phyloP scores from a whole-genome alignment of 2,329 filamentous ascomycete species.

The Beauveria australis region DNA sequence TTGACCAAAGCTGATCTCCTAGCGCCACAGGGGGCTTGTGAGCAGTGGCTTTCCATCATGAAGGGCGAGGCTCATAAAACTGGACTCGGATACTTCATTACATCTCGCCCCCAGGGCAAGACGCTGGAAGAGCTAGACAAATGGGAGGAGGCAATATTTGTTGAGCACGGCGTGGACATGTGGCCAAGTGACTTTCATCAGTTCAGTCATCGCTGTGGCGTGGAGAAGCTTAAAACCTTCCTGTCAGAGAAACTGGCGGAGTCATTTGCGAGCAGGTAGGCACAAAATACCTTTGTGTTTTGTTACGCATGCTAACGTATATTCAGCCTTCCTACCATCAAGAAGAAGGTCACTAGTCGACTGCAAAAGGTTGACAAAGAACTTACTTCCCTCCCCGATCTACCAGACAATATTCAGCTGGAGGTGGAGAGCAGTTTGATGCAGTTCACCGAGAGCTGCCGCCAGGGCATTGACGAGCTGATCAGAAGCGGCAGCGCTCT shows the following conservation, averaged over 20 bases:
- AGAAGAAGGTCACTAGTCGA: conserved; percentile 41
- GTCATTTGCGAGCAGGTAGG: conserved; percentile 44
- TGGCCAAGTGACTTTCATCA: conserved; percentile 43
- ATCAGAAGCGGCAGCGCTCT: conserved; percentile 36
- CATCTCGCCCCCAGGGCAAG: conserved; percentile 55
- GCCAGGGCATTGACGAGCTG: conserved; percentile 44
- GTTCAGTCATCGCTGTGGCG: conserved; percentile 43
- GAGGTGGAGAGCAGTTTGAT: conserved; percentile 54
- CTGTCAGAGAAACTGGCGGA: conserved; percentile 45
- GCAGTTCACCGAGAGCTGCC: conserved; percentile 44
- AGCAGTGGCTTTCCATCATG: conserved; percentile 58
- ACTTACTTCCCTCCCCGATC: conserved; percentile 54
- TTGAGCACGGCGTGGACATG: conserved; percentile 24
- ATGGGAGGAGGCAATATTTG: conserved; percentile 47
- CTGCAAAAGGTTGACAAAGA: conserved; percentile 44
- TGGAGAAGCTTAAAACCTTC: conserved; percentile 43
- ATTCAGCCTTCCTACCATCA: conserved; percentile 41
- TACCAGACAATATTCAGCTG: conserved; percentile 59
- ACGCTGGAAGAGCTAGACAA: conserved; percentile 42
- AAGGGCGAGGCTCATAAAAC: conserved; percentile 52
- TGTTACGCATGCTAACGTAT: conserved; percentile 14
- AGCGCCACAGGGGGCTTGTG: conserved; percentile 36
- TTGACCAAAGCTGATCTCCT: conserved; percentile 79
- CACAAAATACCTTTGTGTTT: not conserved
- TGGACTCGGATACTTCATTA: conserved; percentile 71